phyloP scores from a whole-genome alignment of 768 basidiomycete genomes.

The Russula vinacea region DNA sequence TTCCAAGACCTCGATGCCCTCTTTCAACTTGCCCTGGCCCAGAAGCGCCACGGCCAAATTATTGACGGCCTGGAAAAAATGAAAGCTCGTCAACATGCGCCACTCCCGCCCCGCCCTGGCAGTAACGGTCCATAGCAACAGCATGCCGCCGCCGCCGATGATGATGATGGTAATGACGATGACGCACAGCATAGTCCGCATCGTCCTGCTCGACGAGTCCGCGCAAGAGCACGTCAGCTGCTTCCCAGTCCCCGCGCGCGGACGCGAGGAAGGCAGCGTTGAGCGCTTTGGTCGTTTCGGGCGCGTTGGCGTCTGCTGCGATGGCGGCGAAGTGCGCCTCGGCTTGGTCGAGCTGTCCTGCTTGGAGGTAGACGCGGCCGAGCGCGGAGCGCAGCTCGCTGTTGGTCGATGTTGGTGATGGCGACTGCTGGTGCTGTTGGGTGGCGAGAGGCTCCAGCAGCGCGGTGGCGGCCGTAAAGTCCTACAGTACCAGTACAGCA shows the following conservation, averaged over 20 bases:
- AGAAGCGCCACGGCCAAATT: slow-evolving; percentile 71
- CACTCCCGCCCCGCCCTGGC: too few relatives aligned
- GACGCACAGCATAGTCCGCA: slow-evolving; percentile 5
- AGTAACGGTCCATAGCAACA: too few relatives aligned
- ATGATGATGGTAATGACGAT: too few relatives aligned
- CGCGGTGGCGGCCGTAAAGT: slow-evolving; percentile 62
- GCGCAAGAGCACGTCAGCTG: slow-evolving; percentile 47
- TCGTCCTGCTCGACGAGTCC: slow-evolving; percentile 48
- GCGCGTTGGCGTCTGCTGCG: slow-evolving; percentile 43
- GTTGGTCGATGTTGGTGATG: slow-evolving; percentile 35
- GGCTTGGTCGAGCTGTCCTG: slow-evolving; percentile 61
- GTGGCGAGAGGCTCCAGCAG: slow-evolving; percentile 65
- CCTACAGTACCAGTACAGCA: slow-evolving; percentile 40
- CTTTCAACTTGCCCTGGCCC: slow-evolving; percentile 66
- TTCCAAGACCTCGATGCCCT: slow-evolving; percentile 75
- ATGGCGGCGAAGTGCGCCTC: slow-evolving; percentile 55
- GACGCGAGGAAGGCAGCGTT: slow-evolving; percentile 64
- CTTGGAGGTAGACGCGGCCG: slow-evolving; percentile 71
- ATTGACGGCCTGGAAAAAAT: slow-evolving; percentile 57
- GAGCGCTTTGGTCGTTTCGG: slow-evolving; percentile 47
- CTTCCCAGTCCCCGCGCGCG: slow-evolving; percentile 68
- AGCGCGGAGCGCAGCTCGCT: slow-evolving; percentile 60
- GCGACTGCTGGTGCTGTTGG: slow-evolving; percentile 23
- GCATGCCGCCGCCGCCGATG: too few relatives aligned
- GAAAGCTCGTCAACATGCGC: not conserved